phyloP scores from a whole-genome alignment of 495 filamentous ascomycete genomes.

The Pseudevernia furfuracea region DNA sequence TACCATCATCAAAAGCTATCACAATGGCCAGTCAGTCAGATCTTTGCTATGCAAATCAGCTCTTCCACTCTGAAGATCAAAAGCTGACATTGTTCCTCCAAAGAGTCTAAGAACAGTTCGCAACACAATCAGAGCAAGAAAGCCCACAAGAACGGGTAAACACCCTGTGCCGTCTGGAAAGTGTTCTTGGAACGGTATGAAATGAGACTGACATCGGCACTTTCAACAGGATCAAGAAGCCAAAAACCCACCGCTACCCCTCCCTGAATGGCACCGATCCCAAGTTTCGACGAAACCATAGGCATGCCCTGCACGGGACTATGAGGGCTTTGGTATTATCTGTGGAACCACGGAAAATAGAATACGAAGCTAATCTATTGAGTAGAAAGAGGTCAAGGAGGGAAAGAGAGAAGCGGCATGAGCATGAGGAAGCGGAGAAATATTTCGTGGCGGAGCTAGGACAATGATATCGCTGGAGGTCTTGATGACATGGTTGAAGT shows the following conservation, averaged over 20 bases:
- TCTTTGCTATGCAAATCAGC: background rate
- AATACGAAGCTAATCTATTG: conserved; percentile 37
- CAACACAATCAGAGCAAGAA: conserved; percentile 97
- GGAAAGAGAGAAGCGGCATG: conserved; percentile 90
- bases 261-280: conserved; percentile 98
- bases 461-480: conserved; percentile 9
- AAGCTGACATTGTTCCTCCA: no score
- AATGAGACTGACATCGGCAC: background rate
- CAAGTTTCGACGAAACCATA: conserved; percentile 99
- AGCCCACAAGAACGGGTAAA: conserved; percentile 91
- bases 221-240: conserved; percentile 88
- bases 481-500: background rate
- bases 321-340: conserved; percentile 89
- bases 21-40: conserved; percentile 21
- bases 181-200: background rate
- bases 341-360: conserved; percentile 7
- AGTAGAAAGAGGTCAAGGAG: conserved; percentile 94
- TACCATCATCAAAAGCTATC: background rate
- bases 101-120: conserved; percentile 96
- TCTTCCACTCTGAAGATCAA: background rate
- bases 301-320: conserved; percentile 97
- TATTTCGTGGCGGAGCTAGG: conserved; percentile 29
- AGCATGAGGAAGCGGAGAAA: conserved; percentile 33
- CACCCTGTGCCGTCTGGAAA: conserved; percentile 6
- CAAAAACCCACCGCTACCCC: conserved; percentile 96